These are phyloP conservation scores for Leptomonas pyrrhocoris DNA, from an alignment of 208 protist genomes.

Conservation along the genomic window DNA sequence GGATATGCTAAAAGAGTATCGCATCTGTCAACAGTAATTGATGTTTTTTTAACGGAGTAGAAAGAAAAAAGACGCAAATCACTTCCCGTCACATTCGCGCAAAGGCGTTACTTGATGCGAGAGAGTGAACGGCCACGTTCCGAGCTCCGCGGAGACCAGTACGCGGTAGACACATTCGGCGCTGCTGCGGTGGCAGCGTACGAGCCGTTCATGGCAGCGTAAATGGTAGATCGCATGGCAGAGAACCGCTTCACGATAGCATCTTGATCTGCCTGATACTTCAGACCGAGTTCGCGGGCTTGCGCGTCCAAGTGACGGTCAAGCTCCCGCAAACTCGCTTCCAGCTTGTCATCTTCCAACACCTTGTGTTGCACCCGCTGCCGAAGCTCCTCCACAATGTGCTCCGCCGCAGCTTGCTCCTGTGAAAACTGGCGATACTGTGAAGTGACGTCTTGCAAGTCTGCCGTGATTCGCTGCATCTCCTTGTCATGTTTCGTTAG, in stretches of 20 bases:
- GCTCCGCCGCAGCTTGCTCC: conserved; percentile 63
- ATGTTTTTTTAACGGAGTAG: not conserved
- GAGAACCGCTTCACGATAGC: conserved; percentile 75
- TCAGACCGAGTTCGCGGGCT: conserved; percentile 79
- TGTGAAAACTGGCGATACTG: conserved; percentile 55
- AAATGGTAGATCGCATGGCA: conserved; percentile 64
- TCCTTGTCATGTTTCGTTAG: conserved; percentile 11
- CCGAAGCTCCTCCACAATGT: conserved; percentile 70
- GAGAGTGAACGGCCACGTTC: not conserved
- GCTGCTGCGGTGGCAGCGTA: not conserved
- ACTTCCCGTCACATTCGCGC: not conserved
- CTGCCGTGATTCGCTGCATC: conserved; percentile 8
- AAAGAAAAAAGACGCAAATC: conserved; percentile 11
- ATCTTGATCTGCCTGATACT: conserved; percentile 84
- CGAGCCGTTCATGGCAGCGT: conserved; percentile 44
- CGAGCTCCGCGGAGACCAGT: conserved; percentile 11
- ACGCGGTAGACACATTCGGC: not conserved
- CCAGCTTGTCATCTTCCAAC: conserved; percentile 70
- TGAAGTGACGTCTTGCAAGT: conserved; percentile 59
- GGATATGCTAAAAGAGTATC: too few relatives aligned
- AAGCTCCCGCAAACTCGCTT: conserved; percentile 70
- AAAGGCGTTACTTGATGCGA: not conserved
- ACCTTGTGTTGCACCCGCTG: conserved; percentile 77
- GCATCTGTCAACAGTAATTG: not conserved
- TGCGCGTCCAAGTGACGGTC: conserved; percentile 80